These are phyloP conservation scores for Allium fistulosum DNA, from an alignment of 106 monocot genomes.

Conservation along the genomic window DNA sequence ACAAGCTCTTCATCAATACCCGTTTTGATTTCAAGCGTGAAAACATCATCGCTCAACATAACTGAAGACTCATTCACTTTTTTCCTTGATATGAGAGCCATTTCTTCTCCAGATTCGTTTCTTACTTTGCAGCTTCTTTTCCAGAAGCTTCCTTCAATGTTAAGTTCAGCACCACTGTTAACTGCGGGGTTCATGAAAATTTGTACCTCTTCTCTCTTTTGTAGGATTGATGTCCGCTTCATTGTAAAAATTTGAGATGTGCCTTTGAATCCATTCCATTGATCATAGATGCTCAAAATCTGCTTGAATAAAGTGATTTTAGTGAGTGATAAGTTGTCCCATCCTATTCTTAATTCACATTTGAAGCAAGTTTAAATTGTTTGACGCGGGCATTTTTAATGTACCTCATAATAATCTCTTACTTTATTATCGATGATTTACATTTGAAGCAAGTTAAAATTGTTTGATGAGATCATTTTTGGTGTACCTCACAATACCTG, in stretches of 20 bases:
- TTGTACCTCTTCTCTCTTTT: slow-evolving; percentile 29
- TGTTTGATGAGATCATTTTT: too few relatives aligned
- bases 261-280: slow-evolving; percentile 48
- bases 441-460: too few relatives aligned
- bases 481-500: too few relatives aligned
- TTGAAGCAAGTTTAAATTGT: too few relatives aligned
- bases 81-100: slow-evolving; percentile 54
- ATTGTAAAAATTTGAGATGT: slow-evolving; percentile 53
- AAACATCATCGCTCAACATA: slow-evolving; percentile 57
- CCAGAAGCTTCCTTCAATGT: slow-evolving; percentile 52
- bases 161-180: slow-evolving; percentile 18
- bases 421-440: too few relatives aligned
- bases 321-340: too few relatives aligned
- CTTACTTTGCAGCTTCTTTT: slow-evolving; percentile 50
- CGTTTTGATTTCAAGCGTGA: slow-evolving; percentile 45
- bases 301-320: slow-evolving; percentile 17
- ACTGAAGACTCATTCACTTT: slow-evolving; percentile 30
- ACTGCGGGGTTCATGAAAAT: slow-evolving; percentile 28
- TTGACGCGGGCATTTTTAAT: too few relatives aligned
- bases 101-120: slow-evolving; percentile 24
- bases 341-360: too few relatives aligned
- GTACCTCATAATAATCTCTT: too few relatives aligned
- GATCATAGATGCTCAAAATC: slow-evolving; percentile 65
- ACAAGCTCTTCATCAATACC: slow-evolving; percentile 46
- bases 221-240: slow-evolving; percentile 34